A percentile compares a stretch with the other conserved stretches of the same genome.
Conservation (phyloP, 2,329 filamentous ascomycete genomes). For the Trichophyton schoenleinii region DNA sequence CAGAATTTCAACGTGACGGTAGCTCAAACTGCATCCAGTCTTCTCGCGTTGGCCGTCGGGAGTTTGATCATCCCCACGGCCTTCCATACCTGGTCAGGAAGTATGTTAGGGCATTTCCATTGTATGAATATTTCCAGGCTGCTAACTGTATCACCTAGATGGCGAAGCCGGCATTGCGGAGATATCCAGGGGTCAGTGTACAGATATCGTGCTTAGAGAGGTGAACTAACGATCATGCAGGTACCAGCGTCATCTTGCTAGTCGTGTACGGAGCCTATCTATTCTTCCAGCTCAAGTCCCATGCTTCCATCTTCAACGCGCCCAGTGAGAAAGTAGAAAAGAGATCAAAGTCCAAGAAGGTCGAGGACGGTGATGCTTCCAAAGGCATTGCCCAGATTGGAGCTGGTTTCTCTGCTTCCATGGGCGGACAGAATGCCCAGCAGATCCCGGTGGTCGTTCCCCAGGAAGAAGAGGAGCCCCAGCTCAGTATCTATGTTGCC, state of each 20-base stretch:
- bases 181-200: not conserved
- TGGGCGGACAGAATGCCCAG: conserved; percentile 39
- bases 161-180: not conserved
- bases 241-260: conserved; percentile 50
- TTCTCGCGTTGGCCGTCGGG: conserved; percentile 66
- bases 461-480: conserved; percentile 60
- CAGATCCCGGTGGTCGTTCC: conserved; percentile 41
- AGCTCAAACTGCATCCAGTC: conserved; percentile 73
- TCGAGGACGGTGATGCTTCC: conserved; percentile 38
- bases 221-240: not conserved
- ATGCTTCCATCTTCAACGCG: conserved; percentile 65
- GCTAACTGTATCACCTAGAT: conserved; percentile 61
- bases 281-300: conserved; percentile 82
- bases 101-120: not conserved
- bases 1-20: conserved; percentile 90
- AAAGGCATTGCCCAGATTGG: conserved; percentile 43
- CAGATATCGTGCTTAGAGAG: conserved; percentile 44
- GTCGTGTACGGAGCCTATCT: conserved; percentile 75
- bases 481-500: conserved; percentile 53
- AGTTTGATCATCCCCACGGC: conserved; percentile 38
- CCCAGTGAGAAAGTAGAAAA: conserved; percentile 66
- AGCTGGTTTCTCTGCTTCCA: conserved; percentile 36
- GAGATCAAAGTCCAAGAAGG: conserved; percentile 24
- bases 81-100: conserved; percentile 1
- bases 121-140: not conserved